phyloP scores from a whole-genome alignment of 257 asterid genomes.

The Nicotiana obtusifolia region DNA sequence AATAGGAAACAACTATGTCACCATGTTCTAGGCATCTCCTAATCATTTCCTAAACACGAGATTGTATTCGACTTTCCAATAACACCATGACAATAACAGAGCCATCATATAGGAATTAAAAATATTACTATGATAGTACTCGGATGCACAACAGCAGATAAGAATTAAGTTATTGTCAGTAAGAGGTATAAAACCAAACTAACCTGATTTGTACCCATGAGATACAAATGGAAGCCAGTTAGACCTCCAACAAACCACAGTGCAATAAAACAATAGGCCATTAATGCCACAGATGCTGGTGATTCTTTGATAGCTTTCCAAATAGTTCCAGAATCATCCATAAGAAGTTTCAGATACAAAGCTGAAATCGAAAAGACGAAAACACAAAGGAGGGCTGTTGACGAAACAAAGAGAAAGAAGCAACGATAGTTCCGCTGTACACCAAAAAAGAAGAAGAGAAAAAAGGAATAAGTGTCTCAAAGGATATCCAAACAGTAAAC shows the following conservation, averaged over 20 bases:
- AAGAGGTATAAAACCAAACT: background rate
- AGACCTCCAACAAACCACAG: constrained; percentile 89
- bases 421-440: constrained; percentile 67
- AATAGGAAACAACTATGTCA: background rate
- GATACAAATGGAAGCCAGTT: constrained; percentile 67
- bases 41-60: background rate
- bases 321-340: constrained; percentile 28
- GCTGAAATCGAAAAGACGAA: constrained; percentile 45
- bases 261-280: constrained; percentile 50
- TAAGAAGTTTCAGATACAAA: constrained; percentile 36
- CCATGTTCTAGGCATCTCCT: background rate
- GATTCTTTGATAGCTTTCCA: constrained; percentile 52
- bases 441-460: background rate
- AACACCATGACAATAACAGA: background rate
- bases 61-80: background rate
- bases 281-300: constrained; percentile 48
- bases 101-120: background rate
- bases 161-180: background rate
- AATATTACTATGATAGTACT: background rate
- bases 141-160: background rate
- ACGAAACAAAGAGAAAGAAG: constrained; percentile 65
- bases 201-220: constrained; percentile 66
- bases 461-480: background rate
- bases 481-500: constrained; percentile 4
- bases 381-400: constrained; percentile 53